Conservation (phyloP, 371 early-diverging fungal genomes). For the Umbelopsis sp. region DNA sequence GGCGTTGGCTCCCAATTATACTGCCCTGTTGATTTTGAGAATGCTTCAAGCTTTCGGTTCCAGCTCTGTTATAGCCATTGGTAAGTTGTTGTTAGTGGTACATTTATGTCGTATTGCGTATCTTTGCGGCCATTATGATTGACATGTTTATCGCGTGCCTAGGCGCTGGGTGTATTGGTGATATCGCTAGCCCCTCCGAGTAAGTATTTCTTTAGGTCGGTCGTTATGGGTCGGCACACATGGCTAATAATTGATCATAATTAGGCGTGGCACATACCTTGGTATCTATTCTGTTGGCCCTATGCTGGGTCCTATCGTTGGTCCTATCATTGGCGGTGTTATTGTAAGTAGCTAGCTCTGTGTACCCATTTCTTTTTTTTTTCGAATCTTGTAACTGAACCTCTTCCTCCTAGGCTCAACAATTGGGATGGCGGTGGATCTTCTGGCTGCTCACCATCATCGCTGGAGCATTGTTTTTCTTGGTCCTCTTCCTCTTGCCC, state of each 20-base stretch:
- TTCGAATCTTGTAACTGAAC: too few species aligned
- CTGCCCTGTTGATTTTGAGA: slow-evolving; percentile 56
- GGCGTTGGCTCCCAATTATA: slow-evolving; percentile 50
- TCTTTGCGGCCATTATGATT: neutral
- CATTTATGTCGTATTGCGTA: too few species aligned
- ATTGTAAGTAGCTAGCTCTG: slow-evolving; percentile 31
- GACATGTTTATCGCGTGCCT: neutral
- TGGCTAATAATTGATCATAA: neutral
- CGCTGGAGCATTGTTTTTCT: slow-evolving; percentile 41
- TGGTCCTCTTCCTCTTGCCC: slow-evolving; percentile 56
- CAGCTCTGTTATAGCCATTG: slow-evolving; percentile 65
- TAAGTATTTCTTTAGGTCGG: slow-evolving; percentile 25
- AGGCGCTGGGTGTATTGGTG: slow-evolving; percentile 44
- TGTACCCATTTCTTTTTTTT: neutral
- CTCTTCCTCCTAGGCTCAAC: neutral
- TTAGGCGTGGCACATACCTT: slow-evolving; percentile 60
- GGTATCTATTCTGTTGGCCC: slow-evolving; percentile 61
- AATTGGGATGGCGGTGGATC: slow-evolving; percentile 34
- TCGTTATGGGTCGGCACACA: neutral
- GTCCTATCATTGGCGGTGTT: slow-evolving; percentile 63
- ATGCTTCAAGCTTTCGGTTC: slow-evolving; percentile 65
- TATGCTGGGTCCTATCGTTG: slow-evolving; percentile 36
- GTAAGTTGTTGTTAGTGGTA: slow-evolving; percentile 19
- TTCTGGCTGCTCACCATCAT: slow-evolving; percentile 59
- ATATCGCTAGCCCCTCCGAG: slow-evolving; percentile 57